Percentiles rank a stretch among this genome's conserved stretches.
Evolutionary conservation across 441 rosid genomes (phyloP).

Genomic region (Erodium texanum): DNA sequence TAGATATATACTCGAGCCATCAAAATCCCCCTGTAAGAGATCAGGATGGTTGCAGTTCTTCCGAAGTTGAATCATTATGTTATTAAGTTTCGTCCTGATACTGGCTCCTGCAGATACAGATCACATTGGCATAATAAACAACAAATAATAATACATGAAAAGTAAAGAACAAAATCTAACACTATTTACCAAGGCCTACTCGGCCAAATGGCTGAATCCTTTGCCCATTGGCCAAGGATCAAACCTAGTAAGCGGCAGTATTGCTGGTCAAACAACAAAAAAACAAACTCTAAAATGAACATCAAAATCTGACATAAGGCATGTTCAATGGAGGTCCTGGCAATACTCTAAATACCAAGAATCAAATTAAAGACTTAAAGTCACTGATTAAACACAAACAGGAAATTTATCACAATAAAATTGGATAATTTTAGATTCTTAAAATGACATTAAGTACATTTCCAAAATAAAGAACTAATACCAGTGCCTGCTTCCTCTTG

Average conservation of each 20-base stretch:
- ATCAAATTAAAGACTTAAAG: neutral
- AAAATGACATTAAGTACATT: neutral
- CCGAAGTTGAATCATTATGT: slow-evolving; percentile 69
- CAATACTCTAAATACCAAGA: neutral
- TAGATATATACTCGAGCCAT: slow-evolving; percentile 55
- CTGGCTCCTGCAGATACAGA: slow-evolving; percentile 36
- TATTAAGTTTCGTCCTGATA: slow-evolving; percentile 64
- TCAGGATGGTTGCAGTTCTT: slow-evolving; percentile 99
- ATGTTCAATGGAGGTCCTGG: too few species aligned
- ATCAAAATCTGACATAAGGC: too few species aligned
- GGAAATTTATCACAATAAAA: neutral
- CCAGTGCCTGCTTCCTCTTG: slow-evolving; percentile 38
- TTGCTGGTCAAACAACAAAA: too few species aligned
- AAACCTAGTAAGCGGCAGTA: too few species aligned
- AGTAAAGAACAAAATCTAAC: neutral
- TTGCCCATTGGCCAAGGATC: too few species aligned
- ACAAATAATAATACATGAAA: neutral
- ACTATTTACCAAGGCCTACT: too few species aligned
- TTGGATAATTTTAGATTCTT: too few species aligned
- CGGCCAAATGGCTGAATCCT: too few species aligned
- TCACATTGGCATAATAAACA: neutral
- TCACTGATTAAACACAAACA: neutral
- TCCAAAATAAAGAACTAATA: slow-evolving; percentile 17
- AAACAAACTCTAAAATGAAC: too few species aligned
- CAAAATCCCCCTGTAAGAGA: slow-evolving; percentile 58